These are phyloP conservation scores for Pichia sp. DNA, from an alignment of 1,139 yeast genomes.

Conservation along the genomic window DNA sequence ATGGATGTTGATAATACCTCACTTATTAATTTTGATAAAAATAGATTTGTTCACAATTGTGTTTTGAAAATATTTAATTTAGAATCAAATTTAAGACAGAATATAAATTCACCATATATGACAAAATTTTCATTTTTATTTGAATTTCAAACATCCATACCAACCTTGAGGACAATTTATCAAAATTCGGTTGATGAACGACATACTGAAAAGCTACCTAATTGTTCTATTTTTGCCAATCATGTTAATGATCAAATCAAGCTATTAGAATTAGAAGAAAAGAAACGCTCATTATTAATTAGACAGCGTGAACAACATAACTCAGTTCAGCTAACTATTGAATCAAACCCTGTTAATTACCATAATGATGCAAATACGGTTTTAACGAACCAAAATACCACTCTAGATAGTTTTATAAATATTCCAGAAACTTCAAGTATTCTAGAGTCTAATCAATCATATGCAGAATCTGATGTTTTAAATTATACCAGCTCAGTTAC, in stretches of 20 bases:
- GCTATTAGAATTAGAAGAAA: conserved; percentile 44
- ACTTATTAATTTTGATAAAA: conserved; percentile 61
- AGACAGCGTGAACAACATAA: conserved; percentile 20
- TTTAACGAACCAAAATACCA: background rate
- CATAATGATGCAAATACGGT: conserved; percentile 1
- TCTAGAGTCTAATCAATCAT: conserved; percentile 1
- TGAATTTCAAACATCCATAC: conserved; percentile 17
- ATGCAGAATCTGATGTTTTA: background rate
- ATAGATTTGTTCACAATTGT: conserved; percentile 55
- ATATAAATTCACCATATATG: conserved; percentile 10
- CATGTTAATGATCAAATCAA: conserved; percentile 43
- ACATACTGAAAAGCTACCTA: conserved; percentile 31
- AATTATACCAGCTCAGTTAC: background rate
- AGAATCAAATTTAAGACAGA: conserved; percentile 16
- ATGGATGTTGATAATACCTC: conserved; percentile 53
- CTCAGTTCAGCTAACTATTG: conserved; percentile 5
- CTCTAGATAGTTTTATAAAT: background rate
- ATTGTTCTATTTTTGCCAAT: conserved; percentile 35
- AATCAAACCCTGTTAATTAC: background rate
- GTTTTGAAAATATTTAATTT: conserved; percentile 45
- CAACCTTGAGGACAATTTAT: conserved; percentile 29
- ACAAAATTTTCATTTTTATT: conserved; percentile 28
- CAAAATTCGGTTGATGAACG: conserved; percentile 40
- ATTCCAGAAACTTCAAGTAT: background rate
- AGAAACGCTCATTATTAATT: conserved; percentile 21